These are phyloP conservation scores for Mycena epipterygia DNA, from an alignment of 768 basidiomycete species.

Conservation along the genomic window DNA sequence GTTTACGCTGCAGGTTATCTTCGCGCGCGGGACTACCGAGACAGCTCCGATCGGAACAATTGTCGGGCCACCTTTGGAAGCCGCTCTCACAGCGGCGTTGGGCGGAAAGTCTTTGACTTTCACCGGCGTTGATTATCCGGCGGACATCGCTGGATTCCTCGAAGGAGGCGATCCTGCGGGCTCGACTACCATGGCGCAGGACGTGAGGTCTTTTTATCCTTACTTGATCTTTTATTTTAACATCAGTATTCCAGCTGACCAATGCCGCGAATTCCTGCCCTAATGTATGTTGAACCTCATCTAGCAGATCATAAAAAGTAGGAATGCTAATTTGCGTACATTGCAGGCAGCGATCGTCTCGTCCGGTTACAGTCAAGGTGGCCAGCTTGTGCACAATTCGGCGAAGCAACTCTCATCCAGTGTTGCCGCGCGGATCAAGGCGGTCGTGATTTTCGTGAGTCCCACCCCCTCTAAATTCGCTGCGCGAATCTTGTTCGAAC, in stretches of 20 bases:
- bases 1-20: conserved; percentile 56
- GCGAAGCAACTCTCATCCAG: conserved; percentile 49
- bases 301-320: too few relatives aligned
- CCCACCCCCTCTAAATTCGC: not conserved
- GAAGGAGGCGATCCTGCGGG: conserved; percentile 53
- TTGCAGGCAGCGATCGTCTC: conserved; percentile 37
- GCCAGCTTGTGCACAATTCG: too few relatives aligned
- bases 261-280: conserved; percentile 39
- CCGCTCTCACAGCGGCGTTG: conserved; percentile 46
- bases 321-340: not conserved
- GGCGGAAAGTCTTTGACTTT: conserved; percentile 49
- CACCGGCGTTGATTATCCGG: conserved; percentile 52
- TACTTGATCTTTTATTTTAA: conserved; percentile 26
- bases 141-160: conserved; percentile 51
- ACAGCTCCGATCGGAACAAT: conserved; percentile 48
- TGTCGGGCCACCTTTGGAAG: conserved; percentile 53
- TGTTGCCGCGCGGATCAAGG: conserved; percentile 44
- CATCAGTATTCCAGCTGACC: conserved; percentile 23
- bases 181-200: conserved; percentile 50
- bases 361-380: conserved; percentile 43
- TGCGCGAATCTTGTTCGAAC: not conserved
- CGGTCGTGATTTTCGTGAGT: conserved; percentile 47
- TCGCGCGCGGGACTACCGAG: too few relatives aligned
- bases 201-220: conserved; percentile 41
- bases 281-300: conserved; percentile 25